These are phyloP conservation scores for Podospora anserina DNA, from an alignment of 495 filamentous ascomycete species.

Conservation along the genomic window DNA sequence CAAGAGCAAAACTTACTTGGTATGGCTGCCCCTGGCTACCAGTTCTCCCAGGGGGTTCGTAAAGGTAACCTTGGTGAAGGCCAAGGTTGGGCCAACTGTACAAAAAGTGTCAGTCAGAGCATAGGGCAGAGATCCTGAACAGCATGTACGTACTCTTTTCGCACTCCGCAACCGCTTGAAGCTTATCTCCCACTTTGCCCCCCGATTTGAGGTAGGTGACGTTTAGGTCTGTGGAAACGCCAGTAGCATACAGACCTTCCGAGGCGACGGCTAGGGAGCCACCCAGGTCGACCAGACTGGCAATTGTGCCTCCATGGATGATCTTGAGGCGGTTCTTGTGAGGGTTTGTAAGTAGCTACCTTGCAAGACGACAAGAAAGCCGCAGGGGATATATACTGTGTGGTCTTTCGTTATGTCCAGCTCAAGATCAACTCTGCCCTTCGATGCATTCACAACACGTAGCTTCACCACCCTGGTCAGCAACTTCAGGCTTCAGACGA, in stretches of 20 bases:
- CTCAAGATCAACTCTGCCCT: conserved; percentile 82
- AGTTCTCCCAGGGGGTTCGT: conserved; percentile 70
- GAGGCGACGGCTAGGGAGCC: conserved; percentile 93
- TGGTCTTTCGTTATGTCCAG: conserved; percentile 82
- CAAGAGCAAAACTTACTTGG: conserved; percentile 62
- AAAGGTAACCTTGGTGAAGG: conserved; percentile 82
- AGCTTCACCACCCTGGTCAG: conserved; percentile 49
- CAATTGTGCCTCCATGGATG: conserved; percentile 92
- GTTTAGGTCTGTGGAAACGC: conserved; percentile 89
- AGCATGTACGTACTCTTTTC: conserved; percentile 68
- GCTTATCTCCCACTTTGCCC: conserved; percentile 73
- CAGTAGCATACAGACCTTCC: conserved; percentile 79
- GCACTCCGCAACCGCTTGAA: conserved; percentile 67
- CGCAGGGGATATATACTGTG: conserved; percentile 55
- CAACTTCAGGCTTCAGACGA: neutral
- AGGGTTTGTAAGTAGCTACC: conserved; percentile 8
- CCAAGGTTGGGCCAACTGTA: conserved; percentile 86
- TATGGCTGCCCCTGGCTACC: conserved; percentile 88
- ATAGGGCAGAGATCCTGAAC: neutral
- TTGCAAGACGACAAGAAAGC: neutral
- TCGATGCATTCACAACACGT: conserved; percentile 68
- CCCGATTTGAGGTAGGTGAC: conserved; percentile 90
- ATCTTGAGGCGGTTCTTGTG: conserved; percentile 80
- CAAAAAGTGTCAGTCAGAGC: conserved; percentile 1
- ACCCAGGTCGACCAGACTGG: conserved; percentile 92